Evolutionary conservation across 2,329 filamentous ascomycete species (phyloP), one percentile per base, ranked within the genome.

Genomic region (Aspergillus terreus): DNA sequence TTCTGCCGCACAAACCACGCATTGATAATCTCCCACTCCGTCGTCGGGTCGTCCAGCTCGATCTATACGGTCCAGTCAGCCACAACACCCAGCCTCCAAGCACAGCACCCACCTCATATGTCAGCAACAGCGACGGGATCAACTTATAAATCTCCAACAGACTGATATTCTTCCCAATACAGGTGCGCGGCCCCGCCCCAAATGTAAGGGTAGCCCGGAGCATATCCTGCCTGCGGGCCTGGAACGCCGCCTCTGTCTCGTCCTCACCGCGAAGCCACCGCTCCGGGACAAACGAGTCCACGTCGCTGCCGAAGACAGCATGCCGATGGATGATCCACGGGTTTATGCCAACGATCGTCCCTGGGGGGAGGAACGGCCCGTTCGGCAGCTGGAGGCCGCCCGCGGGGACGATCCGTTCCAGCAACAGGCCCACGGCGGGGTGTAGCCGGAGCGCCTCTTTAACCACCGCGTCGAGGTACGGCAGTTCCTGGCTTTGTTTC

Each of bases 71-170:
- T 6, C 42, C 14, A 44, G 23, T 11, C 14, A 41, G 40, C 14
- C 38, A 43, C 42, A 21, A 11, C 35, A 38, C 14, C 14, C 15
- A 17, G 15, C 35, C 35, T 15, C n/a, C 40, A 9, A 21, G 32
- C 12, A 32, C 19, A 3, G 12, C 36, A 44, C 56, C 49, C 38
- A 62, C 58, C 42, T 60, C 46, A 41, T 54, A 60, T 10, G 35
- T 52, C 27, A 58, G 41, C 81, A 61, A 67, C 12, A 83, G 66
- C 40, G 79, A 74, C 6, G 79, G 78, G n/a, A 81, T 64, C 25
- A 82, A 73, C 71, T 84, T 85, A 66, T 82, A 81, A 58, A 82
- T 81, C 64, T 83, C 79, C 21, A 82, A 65, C 40, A 81, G 63
- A 2, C 78, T 78, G 32, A 82, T 66, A 60, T 82, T 80, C 11